Conservation (phyloP, 352 stramenopile genomes). For the Globisporangium irregulare region DNA sequence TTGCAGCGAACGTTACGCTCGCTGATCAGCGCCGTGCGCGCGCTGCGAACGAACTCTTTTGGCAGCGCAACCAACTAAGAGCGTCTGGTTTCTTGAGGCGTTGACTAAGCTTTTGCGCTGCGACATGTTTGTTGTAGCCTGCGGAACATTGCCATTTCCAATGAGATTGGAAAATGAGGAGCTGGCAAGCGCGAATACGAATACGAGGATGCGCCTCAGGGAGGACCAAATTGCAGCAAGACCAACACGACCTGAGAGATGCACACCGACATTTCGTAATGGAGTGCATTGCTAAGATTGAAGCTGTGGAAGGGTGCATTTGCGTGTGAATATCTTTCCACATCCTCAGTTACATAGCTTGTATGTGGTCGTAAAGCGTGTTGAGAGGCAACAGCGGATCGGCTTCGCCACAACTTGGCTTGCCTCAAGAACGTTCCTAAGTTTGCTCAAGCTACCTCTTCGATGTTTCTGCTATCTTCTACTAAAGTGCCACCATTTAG, state of each 20-base stretch:
- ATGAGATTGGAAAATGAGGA: background rate
- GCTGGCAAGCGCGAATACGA: background rate
- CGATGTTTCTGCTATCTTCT: background rate
- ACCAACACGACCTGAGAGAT: background rate
- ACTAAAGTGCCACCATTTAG: background rate
- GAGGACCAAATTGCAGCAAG: background rate
- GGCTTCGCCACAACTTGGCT: background rate
- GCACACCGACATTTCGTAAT: background rate
- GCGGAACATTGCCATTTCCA: background rate
- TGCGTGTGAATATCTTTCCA: background rate
- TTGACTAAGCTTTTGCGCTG: background rate
- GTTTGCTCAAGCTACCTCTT: background rate
- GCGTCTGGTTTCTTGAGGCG: background rate
- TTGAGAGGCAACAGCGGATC: too few species aligned
- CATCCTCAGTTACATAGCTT: background rate
- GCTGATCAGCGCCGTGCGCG: background rate
- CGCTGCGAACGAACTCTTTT: background rate
- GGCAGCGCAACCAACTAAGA: background rate
- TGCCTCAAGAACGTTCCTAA: background rate
- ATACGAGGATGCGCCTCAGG: background rate
- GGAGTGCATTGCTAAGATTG: background rate
- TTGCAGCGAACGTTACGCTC: background rate
- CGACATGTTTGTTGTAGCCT: background rate
- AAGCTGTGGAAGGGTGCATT: background rate
- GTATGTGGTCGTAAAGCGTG: background rate